Base-by-base conservation (phyloP, 2,329 filamentous ascomycete genomes). In the Aspergillus viridinutans region DNA sequence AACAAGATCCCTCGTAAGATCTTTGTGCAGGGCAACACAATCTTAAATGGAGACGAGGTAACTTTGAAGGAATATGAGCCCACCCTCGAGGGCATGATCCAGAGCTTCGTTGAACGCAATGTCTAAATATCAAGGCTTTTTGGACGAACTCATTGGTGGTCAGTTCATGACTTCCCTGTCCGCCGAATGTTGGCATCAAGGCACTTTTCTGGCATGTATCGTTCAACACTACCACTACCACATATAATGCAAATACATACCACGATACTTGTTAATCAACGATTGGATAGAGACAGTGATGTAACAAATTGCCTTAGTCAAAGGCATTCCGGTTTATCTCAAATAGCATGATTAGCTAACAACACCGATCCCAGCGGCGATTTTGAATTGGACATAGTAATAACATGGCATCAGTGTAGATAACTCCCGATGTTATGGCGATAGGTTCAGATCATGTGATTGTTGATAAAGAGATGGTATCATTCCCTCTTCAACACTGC, bases 21-120 rank as follows among this genome's bases (percentile, higher is more conserved):
- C 48, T 97, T 96, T 77, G 91, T 97, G 54, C 92, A 97, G 78
- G 91, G 90, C 58, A 97, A 96, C 74, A 97, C 93, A 0, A 82
- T 87, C 56, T 70, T 94, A 43, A 77, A 82, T 12, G 84, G 82
- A 0, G 90, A 89, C 56, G 83, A 86, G 71, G 90, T 95, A 29
- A 82, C 80, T 14, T 75, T 96, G 74, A 90, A 87, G 77, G 91
- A 97, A 77, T 97, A 97, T 74, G 90, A 95, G 64, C 83, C 92
- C 1, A 90, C 85, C 5, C 78, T 87, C 6, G 84, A 89, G 72
- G 92, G 92, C 5, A 86, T 97, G 79, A 87, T 96, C 60, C 82
- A 90, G 80, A 94, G 90, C 74, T 95, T 85, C 81, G 88, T 81
- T 2, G 89, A 92, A 66, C 73, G 78, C 42, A 68, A 76, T 43